Evolutionary conservation across 306 rosid species (phyloP).

Genomic region (Quercus ilex): DNA sequence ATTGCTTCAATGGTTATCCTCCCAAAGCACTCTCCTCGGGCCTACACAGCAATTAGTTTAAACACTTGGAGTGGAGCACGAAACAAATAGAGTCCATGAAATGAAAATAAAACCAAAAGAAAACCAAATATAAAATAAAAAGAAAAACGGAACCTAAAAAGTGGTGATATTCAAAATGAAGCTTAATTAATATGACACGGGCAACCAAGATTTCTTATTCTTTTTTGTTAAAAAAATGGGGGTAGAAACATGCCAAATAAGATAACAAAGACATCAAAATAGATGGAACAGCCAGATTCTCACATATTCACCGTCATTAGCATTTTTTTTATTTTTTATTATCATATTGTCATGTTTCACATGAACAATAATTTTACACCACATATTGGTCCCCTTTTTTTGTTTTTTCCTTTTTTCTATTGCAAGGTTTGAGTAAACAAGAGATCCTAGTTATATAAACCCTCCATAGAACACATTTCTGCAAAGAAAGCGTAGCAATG

Average conservation of each 20-base stretch:
- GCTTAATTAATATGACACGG: neutral
- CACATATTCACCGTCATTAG: no score
- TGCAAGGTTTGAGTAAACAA: no score
- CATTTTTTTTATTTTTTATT: no score
- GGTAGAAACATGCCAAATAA: neutral
- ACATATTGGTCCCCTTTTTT: no score
- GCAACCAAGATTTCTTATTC: neutral
- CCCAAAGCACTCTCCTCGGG: conserved; percentile 81
- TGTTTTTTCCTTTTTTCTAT: neutral
- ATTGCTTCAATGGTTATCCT: conserved; percentile 87
- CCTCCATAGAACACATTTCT: no score
- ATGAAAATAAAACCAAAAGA: neutral
- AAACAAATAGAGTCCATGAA: neutral
- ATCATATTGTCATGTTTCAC: no score
- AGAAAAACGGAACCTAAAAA: neutral
- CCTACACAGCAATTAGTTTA: conserved; percentile 36
- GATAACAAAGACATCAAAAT: no score
- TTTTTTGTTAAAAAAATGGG: neutral
- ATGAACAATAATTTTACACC: no score
- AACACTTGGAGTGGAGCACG: neutral
- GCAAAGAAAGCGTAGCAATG: no score
- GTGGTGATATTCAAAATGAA: neutral
- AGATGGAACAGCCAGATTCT: no score
- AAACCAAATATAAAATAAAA: neutral
- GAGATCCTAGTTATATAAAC: neutral